A percentile compares a stretch with the other conserved stretches of the same genome.
Conservation (phyloP, 495 filamentous ascomycete species). For the Neurospora intermedia region DNA sequence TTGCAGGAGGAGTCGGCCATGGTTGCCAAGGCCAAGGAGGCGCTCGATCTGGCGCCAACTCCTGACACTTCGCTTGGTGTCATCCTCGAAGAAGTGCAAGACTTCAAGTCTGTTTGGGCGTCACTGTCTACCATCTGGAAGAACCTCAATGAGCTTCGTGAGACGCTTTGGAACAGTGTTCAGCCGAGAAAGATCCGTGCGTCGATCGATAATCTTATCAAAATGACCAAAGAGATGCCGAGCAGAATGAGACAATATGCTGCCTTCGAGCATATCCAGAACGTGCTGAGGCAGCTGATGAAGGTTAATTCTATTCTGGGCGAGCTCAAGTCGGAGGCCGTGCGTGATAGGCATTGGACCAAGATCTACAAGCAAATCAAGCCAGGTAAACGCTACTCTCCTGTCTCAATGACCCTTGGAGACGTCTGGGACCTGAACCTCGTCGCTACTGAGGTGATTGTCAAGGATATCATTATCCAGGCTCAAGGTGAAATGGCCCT, state of each 20-base stretch:
- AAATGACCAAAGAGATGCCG: constrained; percentile 99
- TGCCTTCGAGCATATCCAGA: constrained; percentile 95
- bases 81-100: constrained; percentile 91
- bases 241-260: constrained; percentile 98
- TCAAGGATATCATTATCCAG: constrained; percentile 86
- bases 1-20: constrained; percentile 82
- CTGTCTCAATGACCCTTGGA: constrained; percentile 85
- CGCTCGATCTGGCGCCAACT: constrained; percentile 74
- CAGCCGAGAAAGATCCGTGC: constrained; percentile 84
- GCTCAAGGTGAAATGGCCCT: constrained; percentile 97
- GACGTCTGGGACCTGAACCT: constrained; percentile 98
- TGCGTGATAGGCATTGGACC: constrained; percentile 91
- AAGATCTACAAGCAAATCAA: constrained; percentile 94
- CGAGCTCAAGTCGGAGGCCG: constrained; percentile 93
- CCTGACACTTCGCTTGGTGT: constrained; percentile 64
- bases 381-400: constrained; percentile 80
- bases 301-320: constrained; percentile 81
- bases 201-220: constrained; percentile 80
- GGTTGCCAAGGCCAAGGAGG: constrained; percentile 93
- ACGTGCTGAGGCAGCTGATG: constrained; percentile 71
- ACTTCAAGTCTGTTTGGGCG: constrained; percentile 97
- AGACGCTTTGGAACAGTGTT: constrained; percentile 84
- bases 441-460: constrained; percentile 68
- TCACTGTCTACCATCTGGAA: constrained; percentile 94
- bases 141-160: constrained; percentile 84